Conservation (phyloP, 2,329 filamentous ascomycete species). For the Rhynchosporium secalis region DNA sequence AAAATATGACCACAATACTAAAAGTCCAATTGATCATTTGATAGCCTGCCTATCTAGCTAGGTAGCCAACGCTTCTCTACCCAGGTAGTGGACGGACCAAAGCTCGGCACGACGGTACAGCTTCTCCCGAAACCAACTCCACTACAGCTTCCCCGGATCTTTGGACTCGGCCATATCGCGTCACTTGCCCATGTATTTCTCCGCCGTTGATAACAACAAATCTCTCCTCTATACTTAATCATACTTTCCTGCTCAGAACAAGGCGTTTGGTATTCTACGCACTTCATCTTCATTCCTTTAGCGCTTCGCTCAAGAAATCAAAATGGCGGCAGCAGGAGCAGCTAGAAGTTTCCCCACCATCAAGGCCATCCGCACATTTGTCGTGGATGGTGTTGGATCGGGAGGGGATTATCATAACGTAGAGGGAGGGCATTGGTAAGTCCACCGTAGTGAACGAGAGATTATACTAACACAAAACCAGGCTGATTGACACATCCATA, state of each 20-base stretch:
- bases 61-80: constrained; percentile 1
- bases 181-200: constrained; percentile 8
- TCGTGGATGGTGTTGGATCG: constrained; percentile 63
- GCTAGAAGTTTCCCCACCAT: constrained; percentile 64
- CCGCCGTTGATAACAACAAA: background rate
- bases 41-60: too few relatives aligned
- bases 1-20: background rate
- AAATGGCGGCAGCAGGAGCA: constrained; percentile 33
- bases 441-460: constrained; percentile 26
- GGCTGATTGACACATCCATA: constrained; percentile 90
- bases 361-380: constrained; percentile 71
- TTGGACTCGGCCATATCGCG: constrained; percentile 8
- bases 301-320: background rate
- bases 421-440: constrained; percentile 67
- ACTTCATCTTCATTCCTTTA: too few relatives aligned
- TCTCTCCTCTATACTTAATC: constrained; percentile 8
- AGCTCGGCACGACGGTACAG: constrained; percentile 11
- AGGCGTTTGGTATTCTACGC: too few relatives aligned
- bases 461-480: constrained; percentile 51
- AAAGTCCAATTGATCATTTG: background rate
- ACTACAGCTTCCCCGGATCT: constrained; percentile 7
- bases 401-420: constrained; percentile 94
- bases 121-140: constrained; percentile 13
- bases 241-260: background rate
- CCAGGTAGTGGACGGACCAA: background rate